Evolutionary conservation across 345 rosid genomes (phyloP).

Genomic region (Murraya koenigii): DNA sequence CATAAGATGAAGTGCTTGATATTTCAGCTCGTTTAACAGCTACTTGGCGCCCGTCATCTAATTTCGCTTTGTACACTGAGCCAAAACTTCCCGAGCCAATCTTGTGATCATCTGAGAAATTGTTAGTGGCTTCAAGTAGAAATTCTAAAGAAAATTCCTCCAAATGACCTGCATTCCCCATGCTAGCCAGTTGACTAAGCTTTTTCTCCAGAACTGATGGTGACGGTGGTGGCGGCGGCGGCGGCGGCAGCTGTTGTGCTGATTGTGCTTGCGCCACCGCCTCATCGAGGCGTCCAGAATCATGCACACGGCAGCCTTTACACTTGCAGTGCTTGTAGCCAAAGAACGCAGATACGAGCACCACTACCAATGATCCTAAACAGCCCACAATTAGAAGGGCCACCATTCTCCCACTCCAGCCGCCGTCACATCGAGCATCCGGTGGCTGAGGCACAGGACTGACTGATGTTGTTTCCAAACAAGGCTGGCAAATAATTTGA

Average conservation of each 20-base stretch:
- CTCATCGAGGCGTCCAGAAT: slow-evolving; percentile 64
- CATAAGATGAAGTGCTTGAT: slow-evolving; percentile 20
- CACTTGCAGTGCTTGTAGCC: slow-evolving; percentile 40
- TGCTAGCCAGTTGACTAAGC: slow-evolving; percentile 57
- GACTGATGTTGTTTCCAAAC: background rate
- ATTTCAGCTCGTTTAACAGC: slow-evolving; percentile 77
- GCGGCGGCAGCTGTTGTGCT: slow-evolving; percentile 2
- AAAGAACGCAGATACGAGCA: slow-evolving; percentile 40
- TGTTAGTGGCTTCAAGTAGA: slow-evolving; percentile 46
- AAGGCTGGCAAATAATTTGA: slow-evolving; percentile 22
- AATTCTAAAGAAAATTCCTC: slow-evolving; percentile 53
- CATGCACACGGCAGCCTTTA: slow-evolving; percentile 58
- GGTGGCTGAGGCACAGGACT: background rate
- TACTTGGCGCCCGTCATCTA: slow-evolving; percentile 62
- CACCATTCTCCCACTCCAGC: slow-evolving; percentile 43
- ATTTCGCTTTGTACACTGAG: slow-evolving; percentile 51
- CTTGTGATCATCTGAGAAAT: slow-evolving; percentile 56
- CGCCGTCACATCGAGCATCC: slow-evolving; percentile 5
- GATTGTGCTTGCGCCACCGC: slow-evolving; percentile 9
- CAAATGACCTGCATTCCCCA: slow-evolving; percentile 53
- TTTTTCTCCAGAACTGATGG: slow-evolving; percentile 46
- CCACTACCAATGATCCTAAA: slow-evolving; percentile 42
- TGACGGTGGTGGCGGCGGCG: background rate
- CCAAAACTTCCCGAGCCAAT: slow-evolving; percentile 83
- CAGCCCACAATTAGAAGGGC: slow-evolving; percentile 61